A percentile compares a stretch with the other conserved stretches of the same genome.
Conservation (phyloP, 192 early-diverging fungal genomes). For the Umbelopsis ramanniana region DNA sequence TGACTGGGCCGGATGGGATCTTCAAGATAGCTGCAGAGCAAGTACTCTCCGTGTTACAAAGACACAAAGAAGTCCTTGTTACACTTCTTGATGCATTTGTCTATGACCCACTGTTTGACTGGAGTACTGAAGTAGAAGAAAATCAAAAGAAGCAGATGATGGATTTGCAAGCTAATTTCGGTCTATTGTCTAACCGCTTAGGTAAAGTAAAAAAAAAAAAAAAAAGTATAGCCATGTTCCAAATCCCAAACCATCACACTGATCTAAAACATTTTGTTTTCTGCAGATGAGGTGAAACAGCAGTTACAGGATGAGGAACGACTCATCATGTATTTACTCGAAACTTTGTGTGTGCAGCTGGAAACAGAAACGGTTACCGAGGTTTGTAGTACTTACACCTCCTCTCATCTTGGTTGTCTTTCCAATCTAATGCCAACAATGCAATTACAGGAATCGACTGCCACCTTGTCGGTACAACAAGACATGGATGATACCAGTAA, state of each 20-base stretch:
- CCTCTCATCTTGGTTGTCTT: neutral
- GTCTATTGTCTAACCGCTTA: conserved; percentile 30
- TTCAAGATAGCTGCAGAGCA: conserved; percentile 82
- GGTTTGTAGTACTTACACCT: neutral
- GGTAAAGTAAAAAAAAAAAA: too few relatives aligned
- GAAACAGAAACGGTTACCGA: neutral
- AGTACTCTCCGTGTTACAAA: conserved; percentile 76
- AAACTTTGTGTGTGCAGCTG: neutral
- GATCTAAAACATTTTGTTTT: neutral
- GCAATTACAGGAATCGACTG: neutral
- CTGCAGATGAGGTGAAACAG: conserved; percentile 22
- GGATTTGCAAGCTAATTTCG: conserved; percentile 33
- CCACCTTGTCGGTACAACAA: neutral
- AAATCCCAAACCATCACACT: neutral
- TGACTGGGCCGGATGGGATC: conserved; percentile 77
- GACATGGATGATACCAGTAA: conserved; percentile 23
- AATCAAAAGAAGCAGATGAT: conserved; percentile 33
- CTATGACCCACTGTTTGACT: conserved; percentile 82
- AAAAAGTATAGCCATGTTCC: too few relatives aligned
- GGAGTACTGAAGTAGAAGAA: conserved; percentile 47
- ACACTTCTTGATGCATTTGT: conserved; percentile 94
- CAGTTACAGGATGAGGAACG: conserved; percentile 6
- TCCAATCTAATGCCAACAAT: too few relatives aligned
- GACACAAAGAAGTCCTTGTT: conserved; percentile 78
- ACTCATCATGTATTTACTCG: neutral